Conservation (phyloP, 2,329 filamentous ascomycete species). For the Xylariaceae sp. region DNA sequence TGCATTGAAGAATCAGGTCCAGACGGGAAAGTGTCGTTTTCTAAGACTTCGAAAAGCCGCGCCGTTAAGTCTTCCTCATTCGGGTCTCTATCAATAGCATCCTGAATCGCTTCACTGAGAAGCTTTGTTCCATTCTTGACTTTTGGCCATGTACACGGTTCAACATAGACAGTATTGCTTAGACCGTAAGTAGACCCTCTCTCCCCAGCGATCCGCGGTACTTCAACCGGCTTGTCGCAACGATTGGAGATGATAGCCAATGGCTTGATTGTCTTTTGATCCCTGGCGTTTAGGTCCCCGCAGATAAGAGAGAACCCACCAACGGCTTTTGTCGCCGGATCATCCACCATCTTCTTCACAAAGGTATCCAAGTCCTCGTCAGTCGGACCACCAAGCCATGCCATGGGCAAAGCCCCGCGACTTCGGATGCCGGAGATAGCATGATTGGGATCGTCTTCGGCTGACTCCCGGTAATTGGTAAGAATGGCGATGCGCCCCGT, state of each 20-base stretch:
- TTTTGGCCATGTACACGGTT: slow-evolving; percentile 57
- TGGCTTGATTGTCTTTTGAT: slow-evolving; percentile 37
- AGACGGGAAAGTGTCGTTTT: slow-evolving; percentile 52
- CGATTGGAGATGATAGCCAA: slow-evolving; percentile 62
- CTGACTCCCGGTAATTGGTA: slow-evolving; percentile 62
- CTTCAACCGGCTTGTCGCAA: slow-evolving; percentile 47
- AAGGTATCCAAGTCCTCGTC: slow-evolving; percentile 48
- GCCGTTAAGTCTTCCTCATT: slow-evolving; percentile 48
- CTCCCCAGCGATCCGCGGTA: slow-evolving; percentile 54
- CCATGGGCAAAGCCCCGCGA: slow-evolving; percentile 60
- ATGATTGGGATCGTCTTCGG: slow-evolving; percentile 45
- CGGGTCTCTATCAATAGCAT: slow-evolving; percentile 34
- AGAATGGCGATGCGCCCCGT: slow-evolving; percentile 59
- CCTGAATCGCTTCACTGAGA: slow-evolving; percentile 40
- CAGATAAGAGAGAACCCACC: slow-evolving; percentile 66
- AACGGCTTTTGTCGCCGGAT: slow-evolving; percentile 54
- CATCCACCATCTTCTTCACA: slow-evolving; percentile 49
- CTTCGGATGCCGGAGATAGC: slow-evolving; percentile 53
- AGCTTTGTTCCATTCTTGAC: slow-evolving; percentile 49
- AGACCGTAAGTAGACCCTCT: slow-evolving; percentile 54
- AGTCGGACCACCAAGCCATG: slow-evolving; percentile 52
- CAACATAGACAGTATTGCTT: slow-evolving; percentile 58
- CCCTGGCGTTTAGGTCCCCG: slow-evolving; percentile 47
- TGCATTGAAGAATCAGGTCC: slow-evolving; percentile 45
- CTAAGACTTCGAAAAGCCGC: slow-evolving; percentile 51